Base-by-base conservation (phyloP, 2,329 filamentous ascomycete genomes). In the Botrytis porri region DNA sequence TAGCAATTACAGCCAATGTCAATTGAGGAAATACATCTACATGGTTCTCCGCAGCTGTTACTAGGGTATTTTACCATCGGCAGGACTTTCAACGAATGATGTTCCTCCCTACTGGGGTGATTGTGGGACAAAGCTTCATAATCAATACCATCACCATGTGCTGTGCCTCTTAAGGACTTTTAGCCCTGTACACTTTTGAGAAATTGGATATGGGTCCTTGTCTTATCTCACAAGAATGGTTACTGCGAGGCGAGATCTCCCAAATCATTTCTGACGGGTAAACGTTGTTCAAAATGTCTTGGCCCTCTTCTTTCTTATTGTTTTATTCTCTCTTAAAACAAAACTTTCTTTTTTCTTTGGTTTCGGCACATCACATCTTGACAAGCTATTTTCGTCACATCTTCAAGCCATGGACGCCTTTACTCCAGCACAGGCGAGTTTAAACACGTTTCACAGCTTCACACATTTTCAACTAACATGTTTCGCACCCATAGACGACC, bases 401-500 rank as follows among this genome's bases (percentile, higher is more conserved):
- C 41, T 41, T 41, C n/a, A 37, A 59, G 63, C 62, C 65, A 79
- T 80, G 78, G 78, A 85, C 73, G 80, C 84, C 7, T 85, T 85
- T 77, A 84, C 84, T 7, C 84, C 85, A 0, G 76, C 79, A 22
- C 84, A 73, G 63, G 71, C 60, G 62, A 62, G 64, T 70, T 41
- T 18, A 29, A 32, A 25, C 35, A 18, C 37, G 22, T n/a, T 45
- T 70, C 43, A 25, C 16, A 41, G 35, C 35, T 70, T 39, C 29
- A 37, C 10, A 35, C 10, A 35, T n/a, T 54, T n/a, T 25, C 35
- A 63, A n/a, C 59, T 71, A 41, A 71, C 60, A 71, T 64, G 65
- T 25, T 57, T 65, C 35, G 22, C 32, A 16, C n/a, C 25, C 7
- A 18, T 39, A 88, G 80, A 84, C 86, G 51, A 84, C 84, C 12